A percentile compares a stretch with the other conserved stretches of the same genome.
These are phyloP conservation scores for Debaryomyces nepalensis DNA, from an alignment of 1,139 yeast genomes.

Conservation along the genomic window DNA sequence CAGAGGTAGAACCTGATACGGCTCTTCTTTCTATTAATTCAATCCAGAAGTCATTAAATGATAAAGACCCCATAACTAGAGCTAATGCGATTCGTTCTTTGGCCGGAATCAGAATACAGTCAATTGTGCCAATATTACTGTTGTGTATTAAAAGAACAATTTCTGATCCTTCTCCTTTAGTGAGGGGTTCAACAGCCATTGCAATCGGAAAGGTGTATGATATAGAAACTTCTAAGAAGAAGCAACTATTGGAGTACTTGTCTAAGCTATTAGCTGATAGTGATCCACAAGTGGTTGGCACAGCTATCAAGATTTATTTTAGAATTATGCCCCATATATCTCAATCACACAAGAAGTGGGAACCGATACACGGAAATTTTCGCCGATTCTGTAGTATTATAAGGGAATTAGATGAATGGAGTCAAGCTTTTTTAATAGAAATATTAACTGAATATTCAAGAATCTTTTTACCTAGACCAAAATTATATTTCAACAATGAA, in stretches of 20 bases:
- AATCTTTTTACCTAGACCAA: conserved; percentile 59
- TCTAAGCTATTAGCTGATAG: conserved; percentile 63
- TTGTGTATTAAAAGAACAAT: conserved; percentile 72
- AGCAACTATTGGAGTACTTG: conserved; percentile 55
- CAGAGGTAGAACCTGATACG: conserved; percentile 84
- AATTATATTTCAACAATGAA: conserved; percentile 30
- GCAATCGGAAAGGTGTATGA: conserved; percentile 70
- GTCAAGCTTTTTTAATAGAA: conserved; percentile 66
- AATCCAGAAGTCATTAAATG: conserved; percentile 80
- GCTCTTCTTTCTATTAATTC: conserved; percentile 90
- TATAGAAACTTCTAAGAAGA: conserved; percentile 35
- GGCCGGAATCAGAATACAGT: conserved; percentile 78
- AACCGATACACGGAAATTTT: conserved; percentile 71
- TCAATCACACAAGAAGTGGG: conserved; percentile 53
- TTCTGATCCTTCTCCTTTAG: conserved; percentile 75
- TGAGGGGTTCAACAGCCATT: conserved; percentile 78
- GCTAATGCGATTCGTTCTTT: conserved; percentile 79
- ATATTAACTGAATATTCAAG: conserved; percentile 70
- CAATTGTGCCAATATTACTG: conserved; percentile 77
- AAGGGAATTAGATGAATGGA: conserved; percentile 71
- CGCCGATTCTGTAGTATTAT: conserved; percentile 63
- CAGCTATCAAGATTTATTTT: conserved; percentile 65
- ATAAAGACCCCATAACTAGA: conserved; percentile 68
- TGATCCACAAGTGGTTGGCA: conserved; percentile 67
- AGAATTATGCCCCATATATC: conserved; percentile 39